Evolutionary conservation across 2,329 filamentous ascomycete species (phyloP).

Genomic region (Fusarium beomiforme): DNA sequence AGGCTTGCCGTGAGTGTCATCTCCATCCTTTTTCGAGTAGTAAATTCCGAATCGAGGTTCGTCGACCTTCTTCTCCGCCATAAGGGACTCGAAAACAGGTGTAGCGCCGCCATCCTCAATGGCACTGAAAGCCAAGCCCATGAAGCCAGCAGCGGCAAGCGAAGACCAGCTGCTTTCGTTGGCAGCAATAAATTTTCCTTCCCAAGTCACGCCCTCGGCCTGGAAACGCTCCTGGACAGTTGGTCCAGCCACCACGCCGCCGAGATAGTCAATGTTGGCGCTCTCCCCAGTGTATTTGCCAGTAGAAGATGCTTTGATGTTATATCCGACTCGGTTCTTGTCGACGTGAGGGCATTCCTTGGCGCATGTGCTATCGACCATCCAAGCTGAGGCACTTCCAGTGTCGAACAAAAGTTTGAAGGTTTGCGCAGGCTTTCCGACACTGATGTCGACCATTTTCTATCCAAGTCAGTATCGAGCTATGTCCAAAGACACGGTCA

Average conservation of each 20-base stretch:
- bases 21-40: slow-evolving; percentile 34
- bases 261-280: slow-evolving; percentile 46
- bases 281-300: slow-evolving; percentile 29
- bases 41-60: slow-evolving; percentile 47
- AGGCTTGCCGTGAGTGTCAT: slow-evolving; percentile 6
- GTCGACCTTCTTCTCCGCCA: slow-evolving; percentile 45
- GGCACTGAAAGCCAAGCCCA: slow-evolving; percentile 48
- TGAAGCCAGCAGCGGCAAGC: slow-evolving; percentile 48
- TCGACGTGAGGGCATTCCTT: slow-evolving; percentile 40
- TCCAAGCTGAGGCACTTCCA: slow-evolving; percentile 49
- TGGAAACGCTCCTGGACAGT: slow-evolving; percentile 44
- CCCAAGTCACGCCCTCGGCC: slow-evolving; percentile 35
- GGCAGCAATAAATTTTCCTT: slow-evolving; percentile 45
- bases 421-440: slow-evolving; percentile 44
- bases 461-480: not conserved
- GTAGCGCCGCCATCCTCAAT: slow-evolving; percentile 45
- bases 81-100: slow-evolving; percentile 47
- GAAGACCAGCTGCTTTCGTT: slow-evolving; percentile 44
- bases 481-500: accelerated
- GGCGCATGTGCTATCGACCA: slow-evolving; percentile 43
- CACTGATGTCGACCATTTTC: slow-evolving; percentile 13
- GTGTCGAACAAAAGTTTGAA: slow-evolving; percentile 49
- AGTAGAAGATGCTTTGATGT: slow-evolving; percentile 41
- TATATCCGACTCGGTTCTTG: slow-evolving; percentile 43
- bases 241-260: slow-evolving; percentile 40